These are phyloP conservation scores for Thalassia testudinum DNA, from an alignment of 116 monocot genomes.

Conservation along the genomic window DNA sequence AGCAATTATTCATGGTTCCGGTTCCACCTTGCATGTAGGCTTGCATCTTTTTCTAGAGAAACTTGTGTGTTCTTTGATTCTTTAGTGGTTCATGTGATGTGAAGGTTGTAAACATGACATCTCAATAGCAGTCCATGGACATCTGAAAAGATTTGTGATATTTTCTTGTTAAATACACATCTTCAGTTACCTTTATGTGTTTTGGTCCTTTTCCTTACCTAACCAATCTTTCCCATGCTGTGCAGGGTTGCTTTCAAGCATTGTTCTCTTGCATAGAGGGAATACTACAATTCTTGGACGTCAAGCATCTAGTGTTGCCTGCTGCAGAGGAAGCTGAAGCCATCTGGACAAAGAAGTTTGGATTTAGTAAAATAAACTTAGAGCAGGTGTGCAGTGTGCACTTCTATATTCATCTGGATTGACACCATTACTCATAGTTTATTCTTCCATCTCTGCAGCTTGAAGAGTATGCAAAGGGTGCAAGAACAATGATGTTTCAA, in stretches of 20 bases:
- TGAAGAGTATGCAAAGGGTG: slow-evolving; percentile 20
- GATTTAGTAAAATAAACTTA: slow-evolving; percentile 14
- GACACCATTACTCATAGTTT: not conserved
- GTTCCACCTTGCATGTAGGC: too few species aligned
- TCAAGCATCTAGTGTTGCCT: slow-evolving; percentile 20
- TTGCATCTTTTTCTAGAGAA: too few species aligned
- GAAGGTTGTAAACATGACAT: too few species aligned
- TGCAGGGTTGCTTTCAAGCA: slow-evolving; percentile 20
- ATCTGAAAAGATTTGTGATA: too few species aligned
- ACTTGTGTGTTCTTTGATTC: too few species aligned
- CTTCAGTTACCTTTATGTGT: too few species aligned
- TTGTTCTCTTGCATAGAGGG: slow-evolving; percentile 20
- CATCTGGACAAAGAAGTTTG: slow-evolving; percentile 23
- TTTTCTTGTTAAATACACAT: too few species aligned
- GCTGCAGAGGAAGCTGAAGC: slow-evolving; percentile 29
- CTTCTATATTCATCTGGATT: not conserved
- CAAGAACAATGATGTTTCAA: slow-evolving; percentile 23
- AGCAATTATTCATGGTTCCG: too few species aligned
- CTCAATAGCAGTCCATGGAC: too few species aligned
- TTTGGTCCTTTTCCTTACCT: too few species aligned
- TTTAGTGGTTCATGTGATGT: too few species aligned
- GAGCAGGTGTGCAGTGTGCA: slow-evolving; percentile 10
- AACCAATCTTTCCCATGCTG: too few species aligned
- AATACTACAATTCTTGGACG: slow-evolving; percentile 10
- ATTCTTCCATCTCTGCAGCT: slow-evolving; percentile 14